Conservation (phyloP, 345 rosid species). For the Hypericum androsaemum region DNA sequence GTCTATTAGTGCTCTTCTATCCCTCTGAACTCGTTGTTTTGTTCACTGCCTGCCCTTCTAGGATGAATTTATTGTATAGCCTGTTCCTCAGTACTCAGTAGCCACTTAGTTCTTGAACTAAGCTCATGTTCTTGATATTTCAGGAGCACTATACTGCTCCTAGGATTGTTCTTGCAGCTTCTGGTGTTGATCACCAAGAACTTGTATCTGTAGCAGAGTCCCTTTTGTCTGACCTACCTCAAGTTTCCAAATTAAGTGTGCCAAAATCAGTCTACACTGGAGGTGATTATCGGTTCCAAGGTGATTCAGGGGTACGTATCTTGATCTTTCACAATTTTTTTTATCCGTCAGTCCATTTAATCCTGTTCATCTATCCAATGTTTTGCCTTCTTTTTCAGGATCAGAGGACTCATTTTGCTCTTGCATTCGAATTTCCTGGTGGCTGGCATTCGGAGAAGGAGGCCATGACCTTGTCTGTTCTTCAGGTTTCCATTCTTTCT, state of each 20-base stretch:
- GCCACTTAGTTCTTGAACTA: constrained; percentile 5
- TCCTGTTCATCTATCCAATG: constrained; percentile 3
- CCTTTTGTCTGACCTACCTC: constrained; percentile 70
- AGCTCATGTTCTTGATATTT: constrained; percentile 6
- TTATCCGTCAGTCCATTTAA: neutral
- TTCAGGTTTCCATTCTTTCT: constrained; percentile 48
- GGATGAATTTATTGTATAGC: neutral
- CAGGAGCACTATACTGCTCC: constrained; percentile 80
- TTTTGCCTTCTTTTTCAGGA: neutral
- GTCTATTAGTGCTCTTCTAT: constrained; percentile 13
- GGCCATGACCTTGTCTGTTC: constrained; percentile 67
- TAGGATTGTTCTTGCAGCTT: constrained; percentile 75
- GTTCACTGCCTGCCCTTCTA: no score
- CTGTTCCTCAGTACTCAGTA: neutral
- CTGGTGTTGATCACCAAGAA: constrained; percentile 73
- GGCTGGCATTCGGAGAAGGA: constrained; percentile 74
- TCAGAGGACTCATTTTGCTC: constrained; percentile 68
- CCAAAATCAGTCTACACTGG: constrained; percentile 79
- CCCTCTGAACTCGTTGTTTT: neutral
- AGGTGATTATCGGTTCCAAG: constrained; percentile 78
- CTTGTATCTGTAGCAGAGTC: constrained; percentile 75
- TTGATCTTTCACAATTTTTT: neutral
- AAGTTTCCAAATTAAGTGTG: constrained; percentile 27
- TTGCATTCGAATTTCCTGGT: constrained; percentile 88
- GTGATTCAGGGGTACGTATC: constrained; percentile 63